Evolutionary conservation across 2,329 filamentous ascomycete species (phyloP).

Genomic region (Penicillium vulpinum): DNA sequence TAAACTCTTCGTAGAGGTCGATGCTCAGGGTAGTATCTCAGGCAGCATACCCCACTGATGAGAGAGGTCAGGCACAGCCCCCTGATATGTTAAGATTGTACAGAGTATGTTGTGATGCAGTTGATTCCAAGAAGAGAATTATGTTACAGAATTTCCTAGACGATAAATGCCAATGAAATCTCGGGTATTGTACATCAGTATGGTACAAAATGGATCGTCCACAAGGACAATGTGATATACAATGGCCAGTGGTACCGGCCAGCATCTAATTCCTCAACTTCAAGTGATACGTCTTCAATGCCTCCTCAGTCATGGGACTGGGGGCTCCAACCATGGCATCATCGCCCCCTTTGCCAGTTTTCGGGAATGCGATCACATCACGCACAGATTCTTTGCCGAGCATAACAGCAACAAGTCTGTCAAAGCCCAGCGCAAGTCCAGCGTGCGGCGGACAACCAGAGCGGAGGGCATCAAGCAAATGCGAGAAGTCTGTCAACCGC

Average conservation of each 20-base stretch:
- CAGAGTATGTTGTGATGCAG: no score
- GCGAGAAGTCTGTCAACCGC: conserved; percentile 76
- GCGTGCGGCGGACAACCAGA: conserved; percentile 93
- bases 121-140: not conserved
- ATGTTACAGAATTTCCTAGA: not conserved
- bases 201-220: not conserved
- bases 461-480: conserved; percentile 77
- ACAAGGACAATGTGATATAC: not conserved
- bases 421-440: conserved; percentile 89
- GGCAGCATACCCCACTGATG: not conserved
- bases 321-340: conserved; percentile 82
- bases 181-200: conserved; percentile 2
- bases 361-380: conserved; percentile 97
- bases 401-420: conserved; percentile 79
- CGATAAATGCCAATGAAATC: not conserved
- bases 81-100: not conserved
- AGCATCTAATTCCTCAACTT: conserved; percentile 29
- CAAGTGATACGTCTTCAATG: conserved; percentile 62
- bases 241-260: not conserved
- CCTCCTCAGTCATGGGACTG: conserved; percentile 62
- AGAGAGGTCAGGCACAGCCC: not conserved
- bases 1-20: not conserved
- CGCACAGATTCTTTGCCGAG: conserved; percentile 73
- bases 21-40: not conserved
- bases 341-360: conserved; percentile 85